Evolutionary conservation across 768 basidiomycete species (phyloP).

Genomic region (Trametes sanguinea): DNA sequence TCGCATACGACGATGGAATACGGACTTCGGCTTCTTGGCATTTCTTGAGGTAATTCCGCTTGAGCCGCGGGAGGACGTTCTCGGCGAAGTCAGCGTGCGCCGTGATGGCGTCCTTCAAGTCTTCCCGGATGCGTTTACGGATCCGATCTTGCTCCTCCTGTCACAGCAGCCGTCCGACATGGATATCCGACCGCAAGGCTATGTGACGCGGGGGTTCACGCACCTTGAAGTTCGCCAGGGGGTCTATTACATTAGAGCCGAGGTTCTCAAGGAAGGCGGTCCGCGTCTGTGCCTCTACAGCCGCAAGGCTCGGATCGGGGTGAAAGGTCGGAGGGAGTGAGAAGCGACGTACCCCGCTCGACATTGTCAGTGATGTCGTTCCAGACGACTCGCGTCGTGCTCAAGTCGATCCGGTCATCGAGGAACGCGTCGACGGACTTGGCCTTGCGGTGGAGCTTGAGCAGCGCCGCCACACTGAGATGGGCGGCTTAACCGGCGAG

Average conservation of each 20-base stretch:
- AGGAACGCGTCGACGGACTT: conserved; percentile 69
- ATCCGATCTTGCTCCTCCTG: conserved; percentile 92
- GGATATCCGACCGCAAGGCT: not conserved
- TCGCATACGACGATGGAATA: not conserved
- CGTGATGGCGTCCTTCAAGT: conserved; percentile 74
- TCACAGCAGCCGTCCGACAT: not conserved
- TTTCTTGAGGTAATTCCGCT: conserved; percentile 78
- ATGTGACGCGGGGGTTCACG: conserved; percentile 2
- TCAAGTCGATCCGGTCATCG: conserved; percentile 69
- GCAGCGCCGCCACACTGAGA: conserved; percentile 69
- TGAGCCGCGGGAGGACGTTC: conserved; percentile 76
- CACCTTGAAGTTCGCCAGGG: conserved; percentile 69
- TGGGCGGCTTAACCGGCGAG: not conserved
- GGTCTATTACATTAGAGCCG: conserved; percentile 69
- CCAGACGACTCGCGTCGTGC: conserved; percentile 75
- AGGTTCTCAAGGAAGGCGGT: conserved; percentile 77
- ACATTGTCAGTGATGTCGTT: conserved; percentile 82
- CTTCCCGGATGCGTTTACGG: conserved; percentile 89
- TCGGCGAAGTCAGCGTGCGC: conserved; percentile 85
- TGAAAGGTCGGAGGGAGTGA: not conserved
- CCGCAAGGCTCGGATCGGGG: not conserved
- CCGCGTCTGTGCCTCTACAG: conserved; percentile 75
- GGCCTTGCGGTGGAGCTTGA: conserved; percentile 70
- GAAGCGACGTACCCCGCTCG: conserved; percentile 61
- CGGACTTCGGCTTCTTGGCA: conserved; percentile 85